These are phyloP conservation scores for Clonostachys byssicola DNA, from an alignment of 2,329 filamentous ascomycete species.

Conservation along the genomic window DNA sequence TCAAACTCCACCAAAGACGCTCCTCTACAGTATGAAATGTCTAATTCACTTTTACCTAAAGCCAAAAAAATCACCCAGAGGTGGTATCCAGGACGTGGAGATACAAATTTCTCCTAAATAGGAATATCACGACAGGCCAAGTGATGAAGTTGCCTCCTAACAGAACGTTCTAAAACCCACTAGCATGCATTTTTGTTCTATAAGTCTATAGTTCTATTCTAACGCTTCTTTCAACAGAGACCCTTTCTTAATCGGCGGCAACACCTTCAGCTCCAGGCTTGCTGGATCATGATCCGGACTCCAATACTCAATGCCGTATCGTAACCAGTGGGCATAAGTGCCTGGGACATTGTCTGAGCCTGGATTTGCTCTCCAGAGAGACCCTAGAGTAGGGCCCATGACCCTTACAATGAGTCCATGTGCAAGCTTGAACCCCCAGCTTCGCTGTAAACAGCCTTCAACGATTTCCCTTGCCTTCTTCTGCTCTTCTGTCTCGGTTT, in stretches of 20 bases:
- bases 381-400: constrained; percentile 43
- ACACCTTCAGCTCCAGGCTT: constrained; percentile 21
- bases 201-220: background rate
- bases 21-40: too few relatives aligned
- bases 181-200: background rate
- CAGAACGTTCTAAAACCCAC: too few relatives aligned
- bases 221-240: constrained; percentile 6
- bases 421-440: constrained; percentile 52
- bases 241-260: constrained; percentile 33
- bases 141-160: too few relatives aligned
- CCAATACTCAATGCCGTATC: constrained; percentile 44
- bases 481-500: constrained; percentile 31
- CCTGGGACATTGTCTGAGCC: constrained; percentile 42
- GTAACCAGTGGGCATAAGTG: constrained; percentile 51
- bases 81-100: too few relatives aligned
- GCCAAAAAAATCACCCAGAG: too few relatives aligned
- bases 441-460: constrained; percentile 39
- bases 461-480: constrained; percentile 43
- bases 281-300: constrained; percentile 32
- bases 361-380: constrained; percentile 44
- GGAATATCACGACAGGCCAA: too few relatives aligned
- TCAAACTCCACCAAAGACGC: too few relatives aligned
- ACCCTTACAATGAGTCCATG: constrained; percentile 48
- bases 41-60: too few relatives aligned
- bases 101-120: too few relatives aligned